These are phyloP conservation scores for Knoxia roxburghii DNA, from an alignment of 257 asterid genomes.

Conservation along the genomic window DNA sequence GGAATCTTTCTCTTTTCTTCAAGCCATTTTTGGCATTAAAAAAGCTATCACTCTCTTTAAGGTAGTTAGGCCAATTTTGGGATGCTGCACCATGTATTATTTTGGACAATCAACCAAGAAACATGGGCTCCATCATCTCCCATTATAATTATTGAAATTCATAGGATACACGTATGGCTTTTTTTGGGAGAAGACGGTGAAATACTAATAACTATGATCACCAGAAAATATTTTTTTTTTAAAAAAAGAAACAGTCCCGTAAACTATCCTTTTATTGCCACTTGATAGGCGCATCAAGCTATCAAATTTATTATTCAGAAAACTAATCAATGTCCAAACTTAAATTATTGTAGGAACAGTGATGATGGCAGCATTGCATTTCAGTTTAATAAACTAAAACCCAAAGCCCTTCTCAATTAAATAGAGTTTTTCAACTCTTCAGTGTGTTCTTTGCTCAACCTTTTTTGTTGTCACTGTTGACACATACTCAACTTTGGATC, in stretches of 20 bases:
- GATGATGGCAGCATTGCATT: slow-evolving; percentile 4
- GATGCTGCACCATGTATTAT: not conserved
- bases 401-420: not conserved
- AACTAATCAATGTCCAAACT: not conserved
- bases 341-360: not conserved
- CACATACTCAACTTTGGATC: not conserved
- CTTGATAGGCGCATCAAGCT: not conserved
- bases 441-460: not conserved
- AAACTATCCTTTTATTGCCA: not conserved
- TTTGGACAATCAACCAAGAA: not conserved
- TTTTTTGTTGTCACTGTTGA: not conserved
- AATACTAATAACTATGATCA: too few species aligned
- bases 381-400: not conserved
- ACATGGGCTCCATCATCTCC: not conserved
- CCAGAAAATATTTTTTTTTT: too few species aligned
- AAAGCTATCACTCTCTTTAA: too few species aligned
- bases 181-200: too few species aligned
- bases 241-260: not conserved
- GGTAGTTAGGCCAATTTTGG: too few species aligned
- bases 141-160: too few species aligned
- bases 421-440: not conserved
- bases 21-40: too few species aligned
- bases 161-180: too few species aligned
- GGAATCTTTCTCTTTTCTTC: too few species aligned
- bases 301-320: not conserved